Conservation (phyloP, 768 basidiomycete species). For the Pholiota conissans region DNA sequence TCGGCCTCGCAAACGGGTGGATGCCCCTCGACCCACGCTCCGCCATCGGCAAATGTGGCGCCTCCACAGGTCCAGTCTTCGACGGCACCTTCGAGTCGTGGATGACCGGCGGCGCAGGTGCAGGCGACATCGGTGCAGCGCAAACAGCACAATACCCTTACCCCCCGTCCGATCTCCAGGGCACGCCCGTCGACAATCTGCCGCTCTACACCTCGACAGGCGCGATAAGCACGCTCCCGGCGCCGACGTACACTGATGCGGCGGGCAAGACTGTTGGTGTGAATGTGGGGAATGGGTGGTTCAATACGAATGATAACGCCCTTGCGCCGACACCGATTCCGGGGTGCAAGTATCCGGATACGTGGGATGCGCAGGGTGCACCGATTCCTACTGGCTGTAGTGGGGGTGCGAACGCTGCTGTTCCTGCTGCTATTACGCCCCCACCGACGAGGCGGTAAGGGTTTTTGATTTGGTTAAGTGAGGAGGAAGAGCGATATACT, state of each 20-base stretch:
- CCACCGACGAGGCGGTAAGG: too few relatives aligned
- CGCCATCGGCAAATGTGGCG: constrained; percentile 63
- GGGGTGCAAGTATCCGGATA: constrained; percentile 58
- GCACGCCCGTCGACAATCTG: constrained; percentile 40
- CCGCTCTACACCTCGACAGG: constrained; percentile 75
- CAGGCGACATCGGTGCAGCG: constrained; percentile 50
- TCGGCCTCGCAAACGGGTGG: constrained; percentile 39
- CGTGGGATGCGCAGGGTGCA: constrained; percentile 36
- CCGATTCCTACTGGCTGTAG: constrained; percentile 31
- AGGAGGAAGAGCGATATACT: too few relatives aligned
- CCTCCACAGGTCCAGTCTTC: constrained; percentile 30
- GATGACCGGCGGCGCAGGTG: constrained; percentile 67
- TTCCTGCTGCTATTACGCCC: constrained; percentile 17
- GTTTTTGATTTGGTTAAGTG: too few relatives aligned
- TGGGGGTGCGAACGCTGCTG: constrained; percentile 14
- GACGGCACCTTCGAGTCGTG: constrained; percentile 54
- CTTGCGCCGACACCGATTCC: constrained; percentile 46
- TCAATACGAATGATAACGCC: constrained; percentile 45
- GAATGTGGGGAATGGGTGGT: constrained; percentile 54
- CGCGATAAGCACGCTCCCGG: constrained; percentile 54
- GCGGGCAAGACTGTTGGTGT: constrained; percentile 37
- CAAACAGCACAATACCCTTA: constrained; percentile 45
- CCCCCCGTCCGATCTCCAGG: constrained; percentile 58
- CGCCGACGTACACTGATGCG: constrained; percentile 35
- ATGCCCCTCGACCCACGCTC: constrained; percentile 53